phyloP scores from a whole-genome alignment of 305 asterid species.

The Solanum chacoense region DNA sequence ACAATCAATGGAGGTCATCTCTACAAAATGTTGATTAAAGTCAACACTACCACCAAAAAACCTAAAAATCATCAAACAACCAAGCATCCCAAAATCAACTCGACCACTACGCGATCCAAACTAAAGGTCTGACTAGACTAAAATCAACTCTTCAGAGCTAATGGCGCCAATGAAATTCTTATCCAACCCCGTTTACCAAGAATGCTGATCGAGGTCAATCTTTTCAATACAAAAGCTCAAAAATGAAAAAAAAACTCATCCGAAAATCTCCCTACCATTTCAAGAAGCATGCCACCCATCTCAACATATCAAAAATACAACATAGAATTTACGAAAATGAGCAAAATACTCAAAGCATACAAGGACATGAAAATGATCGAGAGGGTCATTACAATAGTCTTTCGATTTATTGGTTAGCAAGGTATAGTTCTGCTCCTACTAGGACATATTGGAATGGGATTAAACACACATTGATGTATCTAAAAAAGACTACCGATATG shows the following conservation, averaged over 20 bases:
- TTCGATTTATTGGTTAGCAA: not conserved
- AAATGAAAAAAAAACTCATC: not conserved
- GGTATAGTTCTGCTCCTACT: not conserved
- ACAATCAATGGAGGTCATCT: not conserved
- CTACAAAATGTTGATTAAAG: not conserved
- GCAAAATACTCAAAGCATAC: not conserved
- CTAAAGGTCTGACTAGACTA: not conserved
- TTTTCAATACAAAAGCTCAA: not conserved
- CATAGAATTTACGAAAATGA: not conserved
- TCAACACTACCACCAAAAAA: not conserved
- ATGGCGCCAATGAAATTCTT: not conserved
- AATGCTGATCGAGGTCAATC: not conserved
- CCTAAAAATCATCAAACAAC: not conserved
- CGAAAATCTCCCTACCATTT: not conserved
- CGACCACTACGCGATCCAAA: not conserved
- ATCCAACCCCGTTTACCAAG: not conserved
- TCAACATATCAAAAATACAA: not conserved
- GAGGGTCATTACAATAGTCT: not conserved
- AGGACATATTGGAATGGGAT: not conserved
- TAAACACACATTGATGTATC: not conserved
- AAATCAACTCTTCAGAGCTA: not conserved
- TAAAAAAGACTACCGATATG: not conserved
- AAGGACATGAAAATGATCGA: not conserved
- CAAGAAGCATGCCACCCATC: not conserved
- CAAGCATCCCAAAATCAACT: not conserved